Base-by-base conservation (phyloP, 352 stramenopile species). In the Phytopythium helicoides region DNA sequence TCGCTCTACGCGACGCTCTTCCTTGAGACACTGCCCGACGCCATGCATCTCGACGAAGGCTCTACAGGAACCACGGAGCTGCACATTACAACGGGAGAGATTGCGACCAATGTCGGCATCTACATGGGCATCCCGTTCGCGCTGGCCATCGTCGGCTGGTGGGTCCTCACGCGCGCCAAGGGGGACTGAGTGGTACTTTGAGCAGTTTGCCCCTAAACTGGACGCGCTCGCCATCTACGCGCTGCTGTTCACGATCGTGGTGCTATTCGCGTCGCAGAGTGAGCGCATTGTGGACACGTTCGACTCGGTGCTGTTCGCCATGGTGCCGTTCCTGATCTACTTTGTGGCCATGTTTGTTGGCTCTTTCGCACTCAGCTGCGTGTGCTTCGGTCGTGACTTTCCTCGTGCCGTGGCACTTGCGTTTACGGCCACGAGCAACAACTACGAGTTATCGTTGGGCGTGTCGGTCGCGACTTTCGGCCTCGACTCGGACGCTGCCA, bases 391-490 rank as follows among this genome's bases (percentile, higher is more conserved):
- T 14, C 71, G 62, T n/a, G 69, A 55, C 5, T 84, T 86, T 60
- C 26, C 58, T 9, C 76, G 82, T 56, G 65, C 67, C 44, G 60
- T 67, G 12, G 72, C 72, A 25, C 65, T 87, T 8, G 69, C 76
- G 22, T 88, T 94, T 57, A 92, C 86, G 31, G 78, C 79, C n/a
- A 84, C 76, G n/a, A 91, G 79, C 62, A 94, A 92, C 75, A 92
- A 92, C 62, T 94, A 89, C 58, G 83, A 92, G 54, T 56, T 93
- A 39, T 84, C 78, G 26, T 62, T 89, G 25, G 83, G 76, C 6
- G 68, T 90, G 33, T 76, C 81, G 2, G 76, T 91, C 4, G 68
- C 70, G 10, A 75, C 81, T 18, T 94, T 89, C 18, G 83, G 83
- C 0, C 59, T 88, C 16, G 67, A 81, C 31, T 94, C 83, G 14